phyloP scores from a whole-genome alignment of 2,329 filamentous ascomycete genomes.

The Nemania sp. region DNA sequence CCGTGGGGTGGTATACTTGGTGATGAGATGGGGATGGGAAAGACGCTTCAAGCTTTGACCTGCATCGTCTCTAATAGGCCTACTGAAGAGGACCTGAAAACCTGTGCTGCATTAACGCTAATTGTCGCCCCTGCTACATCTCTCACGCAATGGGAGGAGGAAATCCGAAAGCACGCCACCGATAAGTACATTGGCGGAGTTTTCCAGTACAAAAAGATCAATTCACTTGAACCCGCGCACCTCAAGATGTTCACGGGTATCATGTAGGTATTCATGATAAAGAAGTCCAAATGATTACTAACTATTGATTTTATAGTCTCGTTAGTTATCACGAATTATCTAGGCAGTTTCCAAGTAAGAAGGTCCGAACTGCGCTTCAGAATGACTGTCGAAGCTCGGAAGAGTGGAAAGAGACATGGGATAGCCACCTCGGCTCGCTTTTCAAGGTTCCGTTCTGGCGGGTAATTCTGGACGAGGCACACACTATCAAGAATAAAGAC shows the following conservation, averaged over 20 bases:
- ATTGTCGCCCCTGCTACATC: slow-evolving; percentile 31
- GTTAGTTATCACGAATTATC: slow-evolving; percentile 29
- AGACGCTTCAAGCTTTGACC: slow-evolving; percentile 28
- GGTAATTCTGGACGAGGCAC: slow-evolving; percentile 35
- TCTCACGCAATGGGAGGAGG: slow-evolving; percentile 30
- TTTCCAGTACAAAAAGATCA: slow-evolving; percentile 19
- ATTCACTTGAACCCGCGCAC: background rate
- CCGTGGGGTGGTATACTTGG: slow-evolving; percentile 33
- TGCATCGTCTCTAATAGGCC: slow-evolving; percentile 30
- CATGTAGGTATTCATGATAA: slow-evolving; percentile 11
- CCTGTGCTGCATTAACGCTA: slow-evolving; percentile 11
- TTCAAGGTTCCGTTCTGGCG: slow-evolving; percentile 31
- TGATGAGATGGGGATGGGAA: slow-evolving; percentile 40
- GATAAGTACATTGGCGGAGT: background rate
- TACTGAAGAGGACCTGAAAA: background rate
- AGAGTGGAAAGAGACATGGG: background rate
- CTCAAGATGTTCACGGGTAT: background rate
- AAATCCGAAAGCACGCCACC: slow-evolving; percentile 22
- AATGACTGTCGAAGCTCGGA: background rate
- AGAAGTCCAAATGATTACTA: background rate
- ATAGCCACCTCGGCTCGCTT: slow-evolving; percentile 17
- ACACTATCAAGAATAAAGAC: slow-evolving; percentile 32
- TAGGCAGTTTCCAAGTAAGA: slow-evolving; percentile 15
- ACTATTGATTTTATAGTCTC: slow-evolving; percentile 16
- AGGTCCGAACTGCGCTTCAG: background rate